Base-by-base conservation (phyloP, 192 early-diverging fungal genomes). In the Pilobolus umbonatus region DNA sequence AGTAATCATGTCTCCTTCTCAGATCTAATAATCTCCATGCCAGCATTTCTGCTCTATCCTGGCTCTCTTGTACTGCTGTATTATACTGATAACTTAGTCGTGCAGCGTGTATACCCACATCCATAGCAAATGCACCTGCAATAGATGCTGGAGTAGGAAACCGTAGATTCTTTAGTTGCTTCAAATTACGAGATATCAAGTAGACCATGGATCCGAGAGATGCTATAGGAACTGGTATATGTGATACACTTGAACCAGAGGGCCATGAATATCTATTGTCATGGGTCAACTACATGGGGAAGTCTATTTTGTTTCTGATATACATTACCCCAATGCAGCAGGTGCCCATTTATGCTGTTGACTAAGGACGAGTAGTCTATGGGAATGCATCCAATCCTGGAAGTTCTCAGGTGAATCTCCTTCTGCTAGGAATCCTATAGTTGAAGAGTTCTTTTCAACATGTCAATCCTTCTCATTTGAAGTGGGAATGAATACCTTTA, bases 371-470 rank as follows among this genome's bases (percentile, higher is more conserved):
- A 69, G 49, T 14, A 69, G 38, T 1, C 51, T 47, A 53, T 69
- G 67, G 12, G 67, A 69, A 42, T 69, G 67, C 48, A 69, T 52
- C 67, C 67, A 69, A 40, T 69, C 67, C 30, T 47, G 51, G 55
- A 69, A 69, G 30, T 69, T 69, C 11, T 69, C 67, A 10, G 61
- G 61, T 4, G 57, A 38, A 42, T 69, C 67, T 4, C 67, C 67
- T 55, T 69, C 61, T 14, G 61, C 61, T 36, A 69, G 35, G 47
- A 69, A 69, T 15, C 67, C 66, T 68, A 54, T 14, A 42, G 4
- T 6, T 10, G 36, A n/a, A n/a, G n/a, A n/a, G n/a, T n/a, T n/a
- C n/a, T 25, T 9, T 5, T 4, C 0, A 6, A 9, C 40, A 10
- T 30, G 26, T 50, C 28, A 39, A 15, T 35, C 30, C 15, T 19